These are phyloP conservation scores for Sporothrix pseudoabietina DNA, from an alignment of 2,329 filamentous ascomycete species.

Conservation along the genomic window DNA sequence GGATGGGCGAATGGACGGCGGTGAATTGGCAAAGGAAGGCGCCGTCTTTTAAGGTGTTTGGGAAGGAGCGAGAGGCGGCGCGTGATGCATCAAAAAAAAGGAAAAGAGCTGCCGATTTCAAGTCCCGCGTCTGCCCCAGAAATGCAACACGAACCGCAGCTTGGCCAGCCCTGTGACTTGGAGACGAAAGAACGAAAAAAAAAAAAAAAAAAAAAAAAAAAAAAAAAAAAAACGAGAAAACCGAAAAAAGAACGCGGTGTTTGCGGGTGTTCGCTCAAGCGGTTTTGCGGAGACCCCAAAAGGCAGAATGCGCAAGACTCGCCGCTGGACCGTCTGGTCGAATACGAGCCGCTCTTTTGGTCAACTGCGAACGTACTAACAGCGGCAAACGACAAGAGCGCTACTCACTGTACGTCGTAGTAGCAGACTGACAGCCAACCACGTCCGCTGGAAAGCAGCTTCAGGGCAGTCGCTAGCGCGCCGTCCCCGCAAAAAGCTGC, in stretches of 20 bases:
- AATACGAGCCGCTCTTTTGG: conserved; percentile 9
- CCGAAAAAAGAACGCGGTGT: not conserved
- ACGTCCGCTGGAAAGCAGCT: not conserved
- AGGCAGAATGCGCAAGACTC: not conserved
- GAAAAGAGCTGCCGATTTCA: not conserved
- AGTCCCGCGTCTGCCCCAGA: not conserved
- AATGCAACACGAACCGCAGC: not conserved
- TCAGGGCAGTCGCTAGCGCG: not conserved
- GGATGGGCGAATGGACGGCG: not conserved
- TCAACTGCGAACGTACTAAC: not conserved
- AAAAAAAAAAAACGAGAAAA: not conserved
- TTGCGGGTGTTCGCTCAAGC: not conserved
- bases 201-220: not conserved
- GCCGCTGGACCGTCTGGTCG: not conserved
- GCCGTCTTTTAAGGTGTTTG: not conserved
- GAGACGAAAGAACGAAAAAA: not conserved
- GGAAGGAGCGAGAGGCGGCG: not conserved
- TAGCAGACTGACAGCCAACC: not conserved
- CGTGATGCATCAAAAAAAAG: not conserved
- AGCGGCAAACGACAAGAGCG: too few species aligned
- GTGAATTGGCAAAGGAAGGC: not conserved
- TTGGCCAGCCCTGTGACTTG: not conserved
- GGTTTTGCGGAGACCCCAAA: not conserved
- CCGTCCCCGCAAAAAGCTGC: conserved; percentile 1
- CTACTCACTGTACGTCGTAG: not conserved